These are phyloP conservation scores for Metarhizium humberi DNA, from an alignment of 2,329 filamentous ascomycete species.

Conservation along the genomic window DNA sequence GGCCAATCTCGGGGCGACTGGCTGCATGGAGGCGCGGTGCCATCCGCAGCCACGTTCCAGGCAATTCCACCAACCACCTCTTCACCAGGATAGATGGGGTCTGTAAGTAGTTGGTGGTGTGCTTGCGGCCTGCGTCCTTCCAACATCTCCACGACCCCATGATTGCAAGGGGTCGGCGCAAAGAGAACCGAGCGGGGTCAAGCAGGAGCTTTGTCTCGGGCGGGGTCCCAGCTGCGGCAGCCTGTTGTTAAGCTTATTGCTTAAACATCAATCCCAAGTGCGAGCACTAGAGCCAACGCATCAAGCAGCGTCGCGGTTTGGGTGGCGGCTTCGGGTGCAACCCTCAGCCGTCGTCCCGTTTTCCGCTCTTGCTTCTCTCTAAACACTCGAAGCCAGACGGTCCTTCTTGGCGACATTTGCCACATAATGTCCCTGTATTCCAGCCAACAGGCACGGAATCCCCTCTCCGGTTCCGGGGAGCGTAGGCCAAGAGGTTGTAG, in stretches of 20 bases:
- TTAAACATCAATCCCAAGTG: background rate
- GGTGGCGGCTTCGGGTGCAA: background rate
- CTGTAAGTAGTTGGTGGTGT: background rate
- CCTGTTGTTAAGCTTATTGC: background rate
- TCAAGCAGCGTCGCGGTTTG: background rate
- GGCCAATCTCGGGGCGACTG: too few species aligned
- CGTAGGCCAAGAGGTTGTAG: background rate
- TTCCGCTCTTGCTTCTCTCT: background rate
- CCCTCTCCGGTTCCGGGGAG: background rate
- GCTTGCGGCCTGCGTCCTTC: background rate
- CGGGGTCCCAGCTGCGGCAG: background rate
- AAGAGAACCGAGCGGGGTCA: background rate
- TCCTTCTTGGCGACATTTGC: background rate
- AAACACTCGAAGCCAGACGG: background rate
- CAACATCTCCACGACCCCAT: background rate
- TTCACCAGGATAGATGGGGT: background rate
- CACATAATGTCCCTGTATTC: background rate
- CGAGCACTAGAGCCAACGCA: too few species aligned
- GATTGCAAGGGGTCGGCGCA: background rate
- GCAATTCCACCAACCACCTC: background rate
- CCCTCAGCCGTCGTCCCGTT: background rate
- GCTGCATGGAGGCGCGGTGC: too few species aligned
- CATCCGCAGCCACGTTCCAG: too few species aligned
- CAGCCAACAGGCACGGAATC: background rate
- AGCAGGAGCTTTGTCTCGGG: background rate